Evolutionary conservation across 1,284 basidiomycete genomes (phyloP).

Genomic region (Rhodotorula sp.): DNA sequence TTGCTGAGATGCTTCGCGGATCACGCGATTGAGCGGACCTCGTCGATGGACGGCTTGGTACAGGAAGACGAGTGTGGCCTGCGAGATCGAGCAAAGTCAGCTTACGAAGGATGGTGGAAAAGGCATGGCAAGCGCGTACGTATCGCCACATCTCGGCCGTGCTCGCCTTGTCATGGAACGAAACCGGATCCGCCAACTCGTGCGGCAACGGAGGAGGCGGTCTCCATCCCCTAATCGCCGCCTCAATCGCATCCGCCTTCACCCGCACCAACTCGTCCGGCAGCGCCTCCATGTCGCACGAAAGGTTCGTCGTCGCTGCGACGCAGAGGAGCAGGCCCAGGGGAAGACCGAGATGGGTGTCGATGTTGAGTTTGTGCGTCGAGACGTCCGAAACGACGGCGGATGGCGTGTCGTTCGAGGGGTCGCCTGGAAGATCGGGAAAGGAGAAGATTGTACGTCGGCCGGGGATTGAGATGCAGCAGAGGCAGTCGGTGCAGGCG

Average conservation of each 20-base stretch:
- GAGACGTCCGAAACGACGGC: constrained; percentile 14
- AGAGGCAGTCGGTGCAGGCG: constrained; percentile 32
- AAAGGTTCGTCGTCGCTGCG: constrained; percentile 29
- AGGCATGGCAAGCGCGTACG: constrained; percentile 4
- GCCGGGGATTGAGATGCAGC: constrained; percentile 21
- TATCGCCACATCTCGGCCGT: constrained; percentile 39
- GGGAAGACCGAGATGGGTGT: constrained; percentile 31
- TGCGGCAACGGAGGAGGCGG: constrained; percentile 9
- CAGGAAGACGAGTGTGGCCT: constrained; percentile 35
- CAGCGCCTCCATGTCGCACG: constrained; percentile 24
- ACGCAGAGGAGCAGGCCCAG: constrained; percentile 35
- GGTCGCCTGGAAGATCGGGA: constrained; percentile 24
- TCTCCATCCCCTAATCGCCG: constrained; percentile 29
- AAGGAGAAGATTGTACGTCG: constrained; percentile 31
- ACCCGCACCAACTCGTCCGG: constrained; percentile 19
- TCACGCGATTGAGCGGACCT: constrained; percentile 16
- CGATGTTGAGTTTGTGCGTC: background rate
- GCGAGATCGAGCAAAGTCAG: background rate
- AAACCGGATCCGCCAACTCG: constrained; percentile 14
- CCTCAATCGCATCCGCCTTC: constrained; percentile 28
- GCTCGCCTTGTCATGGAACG: constrained; percentile 18
- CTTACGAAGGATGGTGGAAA: background rate
- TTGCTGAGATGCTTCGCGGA: constrained; percentile 25
- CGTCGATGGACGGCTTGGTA: constrained; percentile 32
- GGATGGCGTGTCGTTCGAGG: constrained; percentile 4